Conservation (phyloP, 2,329 filamentous ascomycete genomes). For the Penicillium vulpinum region DNA sequence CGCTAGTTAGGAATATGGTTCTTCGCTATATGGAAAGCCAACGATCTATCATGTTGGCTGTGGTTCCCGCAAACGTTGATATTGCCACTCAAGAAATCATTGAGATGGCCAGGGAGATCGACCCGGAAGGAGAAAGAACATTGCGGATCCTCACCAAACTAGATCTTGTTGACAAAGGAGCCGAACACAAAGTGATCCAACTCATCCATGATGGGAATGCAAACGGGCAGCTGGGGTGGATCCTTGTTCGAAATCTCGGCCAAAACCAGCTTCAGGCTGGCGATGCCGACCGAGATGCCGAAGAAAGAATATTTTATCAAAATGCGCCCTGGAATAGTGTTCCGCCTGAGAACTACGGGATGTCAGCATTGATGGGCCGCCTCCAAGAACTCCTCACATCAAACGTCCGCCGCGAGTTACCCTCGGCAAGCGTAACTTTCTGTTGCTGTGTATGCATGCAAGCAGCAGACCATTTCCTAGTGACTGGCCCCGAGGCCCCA, state of each 20-base stretch:
- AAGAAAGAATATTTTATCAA: constrained; percentile 41
- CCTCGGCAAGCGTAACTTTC: constrained; percentile 37
- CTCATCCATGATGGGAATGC: constrained; percentile 26
- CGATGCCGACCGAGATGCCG: constrained; percentile 23
- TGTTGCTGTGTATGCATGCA: constrained; percentile 55
- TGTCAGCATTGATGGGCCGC: constrained; percentile 41
- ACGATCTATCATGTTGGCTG: constrained; percentile 45
- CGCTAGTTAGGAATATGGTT: constrained; percentile 43
- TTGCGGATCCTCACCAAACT: constrained; percentile 59
- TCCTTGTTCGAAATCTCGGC: constrained; percentile 35
- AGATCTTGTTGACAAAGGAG: constrained; percentile 51
- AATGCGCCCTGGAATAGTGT: constrained; percentile 40
- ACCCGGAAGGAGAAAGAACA: constrained; percentile 41
- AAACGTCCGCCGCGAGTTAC: constrained; percentile 50
- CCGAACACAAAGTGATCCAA: constrained; percentile 30
- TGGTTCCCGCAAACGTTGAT: constrained; percentile 48
- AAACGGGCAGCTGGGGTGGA: constrained; percentile 30
- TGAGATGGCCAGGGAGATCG: constrained; percentile 39
- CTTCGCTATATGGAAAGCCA: constrained; percentile 41
- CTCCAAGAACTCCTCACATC: constrained; percentile 45
- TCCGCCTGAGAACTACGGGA: constrained; percentile 42
- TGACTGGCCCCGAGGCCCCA: constrained; percentile 53
- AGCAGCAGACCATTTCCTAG: constrained; percentile 55
- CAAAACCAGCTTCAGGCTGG: constrained; percentile 28
- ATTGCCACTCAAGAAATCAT: constrained; percentile 51